Evolutionary conservation across 805 yeast species (phyloP).

Genomic region (Clavispora carvajalis): DNA sequence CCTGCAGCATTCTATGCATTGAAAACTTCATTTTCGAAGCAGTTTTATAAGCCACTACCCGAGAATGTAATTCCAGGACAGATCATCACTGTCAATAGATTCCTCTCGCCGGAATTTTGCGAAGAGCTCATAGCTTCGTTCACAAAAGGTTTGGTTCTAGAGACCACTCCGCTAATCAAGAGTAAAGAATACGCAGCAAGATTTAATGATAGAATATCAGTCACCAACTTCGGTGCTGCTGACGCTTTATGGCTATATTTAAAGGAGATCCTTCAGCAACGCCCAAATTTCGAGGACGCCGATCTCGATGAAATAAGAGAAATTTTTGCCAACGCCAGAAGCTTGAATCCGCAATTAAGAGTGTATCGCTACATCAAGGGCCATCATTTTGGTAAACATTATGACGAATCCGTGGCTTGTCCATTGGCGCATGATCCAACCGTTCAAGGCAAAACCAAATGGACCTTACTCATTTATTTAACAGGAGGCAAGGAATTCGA

Average conservation of each 20-base stretch:
- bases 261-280: slow-evolving; percentile 21
- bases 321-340: slow-evolving; percentile 36
- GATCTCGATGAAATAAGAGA: slow-evolving; percentile 17
- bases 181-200: slow-evolving; percentile 53
- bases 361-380: slow-evolving; percentile 52
- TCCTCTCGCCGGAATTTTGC: slow-evolving; percentile 33
- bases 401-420: slow-evolving; percentile 50
- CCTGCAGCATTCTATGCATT: slow-evolving; percentile 14
- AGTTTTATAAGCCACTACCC: slow-evolving; percentile 17
- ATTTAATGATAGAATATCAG: slow-evolving; percentile 46
- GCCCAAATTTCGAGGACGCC: slow-evolving; percentile 25
- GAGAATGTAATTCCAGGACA: slow-evolving; percentile 28
- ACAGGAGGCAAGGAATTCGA: slow-evolving; percentile 50
- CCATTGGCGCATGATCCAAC: slow-evolving; percentile 20
- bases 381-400: slow-evolving; percentile 56
- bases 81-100: slow-evolving; percentile 36
- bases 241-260: slow-evolving; percentile 41
- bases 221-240: slow-evolving; percentile 36
- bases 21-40: slow-evolving; percentile 5
- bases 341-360: slow-evolving; percentile 52
- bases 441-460: slow-evolving; percentile 39
- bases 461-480: slow-evolving; percentile 57
- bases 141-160: slow-evolving; percentile 18
- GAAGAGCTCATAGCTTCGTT: slow-evolving; percentile 34
- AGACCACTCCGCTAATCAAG: slow-evolving; percentile 45